Evolutionary conservation across 139 green algal species (phyloP).

Genomic region (Desmodesmus armatus): DNA sequence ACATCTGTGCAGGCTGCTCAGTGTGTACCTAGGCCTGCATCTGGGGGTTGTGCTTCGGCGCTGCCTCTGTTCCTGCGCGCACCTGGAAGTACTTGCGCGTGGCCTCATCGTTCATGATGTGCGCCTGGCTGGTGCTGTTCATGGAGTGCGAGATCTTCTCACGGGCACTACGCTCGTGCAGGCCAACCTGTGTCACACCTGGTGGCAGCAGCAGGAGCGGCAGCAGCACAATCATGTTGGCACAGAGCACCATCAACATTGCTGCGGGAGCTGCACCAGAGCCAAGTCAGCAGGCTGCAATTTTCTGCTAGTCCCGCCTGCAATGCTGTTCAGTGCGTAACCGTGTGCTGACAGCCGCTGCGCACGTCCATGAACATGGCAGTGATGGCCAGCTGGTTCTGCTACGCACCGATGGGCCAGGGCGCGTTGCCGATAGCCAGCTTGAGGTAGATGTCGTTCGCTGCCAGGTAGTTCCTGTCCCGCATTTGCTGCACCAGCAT

Average conservation of each 20-base stretch:
- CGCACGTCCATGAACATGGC: too few species aligned
- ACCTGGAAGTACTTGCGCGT: slow-evolving; percentile 91
- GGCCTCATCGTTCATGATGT: slow-evolving; percentile 99
- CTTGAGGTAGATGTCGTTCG: slow-evolving; percentile 96
- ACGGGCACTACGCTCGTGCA: slow-evolving; percentile 94
- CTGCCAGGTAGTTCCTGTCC: slow-evolving; percentile 94
- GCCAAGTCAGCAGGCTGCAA: too few species aligned
- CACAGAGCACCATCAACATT: slow-evolving; percentile 75
- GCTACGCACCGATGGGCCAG: slow-evolving; percentile 99
- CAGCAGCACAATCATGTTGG: too few species aligned
- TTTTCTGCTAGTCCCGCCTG: too few species aligned
- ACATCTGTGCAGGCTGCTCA: neutral
- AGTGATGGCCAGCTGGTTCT: too few species aligned
- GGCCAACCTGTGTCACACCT: slow-evolving; percentile 90
- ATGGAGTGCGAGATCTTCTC: slow-evolving; percentile 95
- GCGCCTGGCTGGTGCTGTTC: slow-evolving; percentile 82
- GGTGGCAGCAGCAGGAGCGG: too few species aligned
- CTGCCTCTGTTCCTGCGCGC: neutral
- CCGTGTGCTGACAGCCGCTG: slow-evolving; percentile 42
- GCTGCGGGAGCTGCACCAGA: too few species aligned
- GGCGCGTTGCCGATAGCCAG: slow-evolving; percentile 95
- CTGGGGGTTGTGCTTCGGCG: neutral
- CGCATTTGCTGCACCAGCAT: slow-evolving; percentile 80
- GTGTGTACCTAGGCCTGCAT: neutral
- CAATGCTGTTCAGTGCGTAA: slow-evolving; percentile 20